A percentile compares a stretch with the other conserved stretches of the same genome.
Conservation (phyloP, 805 yeast species). For the Yarrowia divulgata region DNA sequence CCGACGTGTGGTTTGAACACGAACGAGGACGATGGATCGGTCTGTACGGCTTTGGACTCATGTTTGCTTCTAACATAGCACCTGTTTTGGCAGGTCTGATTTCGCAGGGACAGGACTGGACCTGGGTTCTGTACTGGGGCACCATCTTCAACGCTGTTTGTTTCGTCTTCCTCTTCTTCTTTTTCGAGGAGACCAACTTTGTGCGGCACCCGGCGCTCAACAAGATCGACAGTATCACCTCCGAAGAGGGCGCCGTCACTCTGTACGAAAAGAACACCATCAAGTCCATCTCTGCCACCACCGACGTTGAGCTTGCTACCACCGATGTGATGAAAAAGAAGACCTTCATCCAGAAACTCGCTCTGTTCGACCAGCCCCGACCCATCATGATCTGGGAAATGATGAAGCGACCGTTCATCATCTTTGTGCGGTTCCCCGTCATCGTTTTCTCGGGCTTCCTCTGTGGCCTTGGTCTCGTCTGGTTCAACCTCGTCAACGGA, state of each 20-base stretch:
- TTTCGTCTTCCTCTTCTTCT: slow-evolving; percentile 22
- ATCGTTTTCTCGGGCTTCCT: slow-evolving; percentile 36
- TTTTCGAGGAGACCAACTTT: slow-evolving; percentile 40
- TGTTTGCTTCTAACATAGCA: slow-evolving; percentile 32
- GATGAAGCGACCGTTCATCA: slow-evolving; percentile 24
- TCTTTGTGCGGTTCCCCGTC: slow-evolving; percentile 26
- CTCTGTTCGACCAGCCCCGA: slow-evolving; percentile 33
- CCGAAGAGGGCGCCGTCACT: slow-evolving; percentile 21
- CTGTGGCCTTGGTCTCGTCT: slow-evolving; percentile 28
- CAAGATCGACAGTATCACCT: slow-evolving; percentile 7
- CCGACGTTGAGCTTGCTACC: neutral
- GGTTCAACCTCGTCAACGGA: slow-evolving; percentile 38
- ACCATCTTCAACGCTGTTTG: slow-evolving; percentile 39
- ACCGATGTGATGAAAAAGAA: slow-evolving; percentile 28
- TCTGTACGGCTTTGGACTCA: slow-evolving; percentile 71
- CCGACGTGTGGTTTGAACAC: slow-evolving; percentile 80
- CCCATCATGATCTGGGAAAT: slow-evolving; percentile 26
- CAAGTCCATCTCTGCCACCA: slow-evolving; percentile 7
- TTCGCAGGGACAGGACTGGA: slow-evolving; percentile 39
- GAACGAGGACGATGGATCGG: slow-evolving; percentile 78
- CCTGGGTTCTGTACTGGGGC: slow-evolving; percentile 40
- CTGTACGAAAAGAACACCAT: slow-evolving; percentile 11
- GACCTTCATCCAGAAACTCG: slow-evolving; percentile 35
- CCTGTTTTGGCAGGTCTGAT: slow-evolving; percentile 32
- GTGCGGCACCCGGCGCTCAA: slow-evolving; percentile 27